Percentiles rank a stretch among this genome's conserved stretches.
Conservation (phyloP, 2,329 filamentous ascomycete genomes). For the Massarina eburnea region DNA sequence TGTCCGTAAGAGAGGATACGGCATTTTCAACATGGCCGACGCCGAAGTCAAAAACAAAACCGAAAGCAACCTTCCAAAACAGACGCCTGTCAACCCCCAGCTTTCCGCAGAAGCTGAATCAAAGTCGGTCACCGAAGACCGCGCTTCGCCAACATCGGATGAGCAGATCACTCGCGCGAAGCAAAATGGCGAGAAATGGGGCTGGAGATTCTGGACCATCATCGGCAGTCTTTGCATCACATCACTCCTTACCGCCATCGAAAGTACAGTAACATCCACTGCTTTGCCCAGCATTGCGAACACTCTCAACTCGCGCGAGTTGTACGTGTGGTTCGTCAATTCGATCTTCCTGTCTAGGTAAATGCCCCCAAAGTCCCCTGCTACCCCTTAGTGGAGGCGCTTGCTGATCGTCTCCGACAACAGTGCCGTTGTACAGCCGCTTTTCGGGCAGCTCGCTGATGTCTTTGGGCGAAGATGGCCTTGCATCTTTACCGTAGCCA, state of each 20-base stretch:
- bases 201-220: conserved; percentile 26
- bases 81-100: too few relatives aligned
- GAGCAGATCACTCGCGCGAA: too few relatives aligned
- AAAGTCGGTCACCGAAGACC: too few relatives aligned
- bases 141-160: too few relatives aligned
- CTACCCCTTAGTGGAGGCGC: not conserved
- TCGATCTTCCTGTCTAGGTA: conserved; percentile 36
- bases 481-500: conserved; percentile 35
- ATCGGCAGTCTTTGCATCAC: conserved; percentile 26
- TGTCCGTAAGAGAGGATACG: too few relatives aligned
- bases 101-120: too few relatives aligned
- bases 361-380: too few relatives aligned
- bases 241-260: conserved; percentile 28
- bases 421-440: conserved; percentile 50
- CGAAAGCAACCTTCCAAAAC: too few relatives aligned
- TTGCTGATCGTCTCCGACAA: not conserved
- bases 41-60: too few relatives aligned
- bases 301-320: conserved; percentile 5
- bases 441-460: conserved; percentile 52
- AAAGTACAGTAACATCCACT: conserved; percentile 28
- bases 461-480: conserved; percentile 54
- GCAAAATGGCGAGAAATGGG: too few relatives aligned
- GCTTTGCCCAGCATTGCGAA: conserved; percentile 9
- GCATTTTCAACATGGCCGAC: too few relatives aligned
- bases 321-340: conserved; percentile 41